Evolutionary conservation across 1,284 basidiomycete species (phyloP).

Genomic region (Leccinum solheimii): DNA sequence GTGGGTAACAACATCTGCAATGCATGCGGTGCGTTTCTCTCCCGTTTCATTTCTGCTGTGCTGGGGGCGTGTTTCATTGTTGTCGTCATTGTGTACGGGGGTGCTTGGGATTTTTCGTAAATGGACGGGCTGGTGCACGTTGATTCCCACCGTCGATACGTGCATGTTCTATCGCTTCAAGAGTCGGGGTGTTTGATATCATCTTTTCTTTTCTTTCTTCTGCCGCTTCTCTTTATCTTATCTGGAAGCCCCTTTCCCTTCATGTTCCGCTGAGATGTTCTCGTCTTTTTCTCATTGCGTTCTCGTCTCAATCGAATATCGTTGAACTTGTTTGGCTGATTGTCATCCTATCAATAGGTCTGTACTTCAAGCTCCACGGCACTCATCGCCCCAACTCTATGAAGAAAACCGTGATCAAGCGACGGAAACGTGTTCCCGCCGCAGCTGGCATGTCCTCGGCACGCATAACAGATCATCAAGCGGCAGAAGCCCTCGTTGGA

Average conservation of each 20-base stretch:
- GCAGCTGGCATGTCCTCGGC: slow-evolving; percentile 48
- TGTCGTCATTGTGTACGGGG: slow-evolving; percentile 17
- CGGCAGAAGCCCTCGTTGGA: slow-evolving; percentile 78
- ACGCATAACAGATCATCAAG: slow-evolving; percentile 78
- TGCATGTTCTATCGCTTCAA: slow-evolving; percentile 21
- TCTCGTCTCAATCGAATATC: slow-evolving; percentile 8
- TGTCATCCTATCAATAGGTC: slow-evolving; percentile 52
- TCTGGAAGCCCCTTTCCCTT: slow-evolving; percentile 14
- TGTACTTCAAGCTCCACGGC: slow-evolving; percentile 98
- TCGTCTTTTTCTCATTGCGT: slow-evolving; percentile 1
- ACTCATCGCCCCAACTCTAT: slow-evolving; percentile 96
- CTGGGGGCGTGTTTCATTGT: slow-evolving; percentile 26
- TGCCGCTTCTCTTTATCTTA: slow-evolving; percentile 22
- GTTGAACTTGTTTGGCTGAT: slow-evolving; percentile 24
- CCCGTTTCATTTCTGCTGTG: slow-evolving; percentile 33
- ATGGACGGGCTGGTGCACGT: slow-evolving; percentile 23
- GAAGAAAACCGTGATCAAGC: slow-evolving; percentile 99
- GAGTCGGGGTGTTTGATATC: slow-evolving; percentile 10
- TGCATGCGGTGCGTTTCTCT: slow-evolving; percentile 78
- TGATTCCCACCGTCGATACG: slow-evolving; percentile 23
- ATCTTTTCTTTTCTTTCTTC: slow-evolving; percentile 25
- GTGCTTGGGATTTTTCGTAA: slow-evolving; percentile 23
- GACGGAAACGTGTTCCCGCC: slow-evolving; percentile 92
- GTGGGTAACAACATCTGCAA: slow-evolving; percentile 93
- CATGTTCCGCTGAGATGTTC: not conserved